Conservation (phyloP, 331 rosid species). For the Cydonia oblonga region DNA sequence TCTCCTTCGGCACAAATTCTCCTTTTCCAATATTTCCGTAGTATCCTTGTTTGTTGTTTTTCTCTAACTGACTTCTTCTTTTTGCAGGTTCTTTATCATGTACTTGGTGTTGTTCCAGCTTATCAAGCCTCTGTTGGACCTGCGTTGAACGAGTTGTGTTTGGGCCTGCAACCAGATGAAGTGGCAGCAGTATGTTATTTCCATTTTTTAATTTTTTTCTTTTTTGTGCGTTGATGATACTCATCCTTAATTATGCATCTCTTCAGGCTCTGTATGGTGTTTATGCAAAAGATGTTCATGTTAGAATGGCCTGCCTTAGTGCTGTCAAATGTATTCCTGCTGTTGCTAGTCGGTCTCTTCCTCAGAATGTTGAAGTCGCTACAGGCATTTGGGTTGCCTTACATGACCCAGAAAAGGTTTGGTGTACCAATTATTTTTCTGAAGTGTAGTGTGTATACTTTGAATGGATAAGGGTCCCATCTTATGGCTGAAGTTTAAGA, state of each 20-base stretch:
- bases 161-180: slow-evolving; percentile 77
- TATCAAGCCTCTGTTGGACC: slow-evolving; percentile 76
- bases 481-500: neutral
- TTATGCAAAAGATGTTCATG: slow-evolving; percentile 88
- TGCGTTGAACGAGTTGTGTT: slow-evolving; percentile 88
- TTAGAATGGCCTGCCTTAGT: slow-evolving; percentile 85
- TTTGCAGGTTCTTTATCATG: slow-evolving; percentile 81
- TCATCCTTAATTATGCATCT: slow-evolving; percentile 5
- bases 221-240: neutral
- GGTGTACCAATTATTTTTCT: neutral
- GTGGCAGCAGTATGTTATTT: slow-evolving; percentile 63
- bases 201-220: slow-evolving; percentile 6
- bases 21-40: neutral
- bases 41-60: slow-evolving; percentile 2
- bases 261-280: slow-evolving; percentile 85
- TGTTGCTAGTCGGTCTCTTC: slow-evolving; percentile 62
- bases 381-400: slow-evolving; percentile 91
- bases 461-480: neutral
- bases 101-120: slow-evolving; percentile 71
- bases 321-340: slow-evolving; percentile 88
- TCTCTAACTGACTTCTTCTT: slow-evolving; percentile 2
- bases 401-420: slow-evolving; percentile 93
- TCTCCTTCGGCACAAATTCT: neutral
- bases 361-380: slow-evolving; percentile 61
- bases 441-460: neutral